Evolutionary conservation across 2,329 filamentous ascomycete species (phyloP).

Genomic region (Cercospora sp.): DNA sequence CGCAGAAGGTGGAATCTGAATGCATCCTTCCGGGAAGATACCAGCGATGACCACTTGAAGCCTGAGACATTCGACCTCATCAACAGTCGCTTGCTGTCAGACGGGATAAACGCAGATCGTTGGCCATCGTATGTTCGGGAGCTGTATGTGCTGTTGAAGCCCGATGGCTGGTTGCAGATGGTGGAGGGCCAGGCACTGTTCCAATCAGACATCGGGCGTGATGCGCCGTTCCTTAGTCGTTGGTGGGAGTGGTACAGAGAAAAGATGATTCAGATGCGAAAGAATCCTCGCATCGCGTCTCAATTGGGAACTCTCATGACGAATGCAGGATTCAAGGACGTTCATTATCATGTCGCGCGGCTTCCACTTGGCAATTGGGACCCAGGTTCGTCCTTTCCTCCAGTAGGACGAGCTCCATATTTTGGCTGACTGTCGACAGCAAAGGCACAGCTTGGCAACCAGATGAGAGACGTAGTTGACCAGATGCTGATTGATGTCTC

Average conservation of each 20-base stretch:
- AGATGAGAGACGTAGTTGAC: conserved; percentile 14
- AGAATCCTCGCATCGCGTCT: conserved; percentile 29
- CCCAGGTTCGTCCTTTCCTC: background rate
- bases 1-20: conserved; percentile 41
- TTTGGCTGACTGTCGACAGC: conserved; percentile 2
- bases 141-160: conserved; percentile 68
- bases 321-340: conserved; percentile 26
- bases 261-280: conserved; percentile 24
- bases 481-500: conserved; percentile 25
- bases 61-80: conserved; percentile 73
- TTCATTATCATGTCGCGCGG: conserved; percentile 6
- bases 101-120: conserved; percentile 68
- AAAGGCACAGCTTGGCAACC: conserved; percentile 3
- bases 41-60: conserved; percentile 24
- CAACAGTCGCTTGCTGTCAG: conserved; percentile 71
- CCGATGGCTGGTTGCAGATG: conserved; percentile 83
- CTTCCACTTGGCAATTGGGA: conserved; percentile 18
- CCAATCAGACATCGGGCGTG: conserved; percentile 66
- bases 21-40: conserved; percentile 31
- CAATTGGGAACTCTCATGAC: conserved; percentile 24
- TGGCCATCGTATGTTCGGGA: conserved; percentile 78
- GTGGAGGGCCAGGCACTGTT: conserved; percentile 83
- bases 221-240: conserved; percentile 24
- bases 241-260: conserved; percentile 33
- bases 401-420: background rate